These are phyloP conservation scores for Polyplosphaeria fusca DNA, from an alignment of 495 filamentous ascomycete genomes.

Conservation along the genomic window DNA sequence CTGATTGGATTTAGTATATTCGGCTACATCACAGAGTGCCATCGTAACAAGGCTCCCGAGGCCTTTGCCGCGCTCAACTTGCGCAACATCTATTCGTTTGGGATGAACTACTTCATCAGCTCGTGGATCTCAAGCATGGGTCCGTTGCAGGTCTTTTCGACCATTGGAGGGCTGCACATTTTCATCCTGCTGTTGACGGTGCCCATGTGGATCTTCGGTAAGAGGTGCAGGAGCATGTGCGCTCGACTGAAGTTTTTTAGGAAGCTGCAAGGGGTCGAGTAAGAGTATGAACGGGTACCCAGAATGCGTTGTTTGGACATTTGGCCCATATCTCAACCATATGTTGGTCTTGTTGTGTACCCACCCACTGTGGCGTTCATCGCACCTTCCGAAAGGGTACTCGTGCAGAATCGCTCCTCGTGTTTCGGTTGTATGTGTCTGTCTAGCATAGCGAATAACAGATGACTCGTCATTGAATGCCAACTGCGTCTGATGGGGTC, in stretches of 20 bases:
- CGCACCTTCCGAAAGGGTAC: too few relatives aligned
- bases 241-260: constrained; percentile 13
- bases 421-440: too few relatives aligned
- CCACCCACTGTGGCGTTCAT: too few relatives aligned
- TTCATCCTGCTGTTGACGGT: constrained; percentile 27
- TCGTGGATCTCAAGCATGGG: constrained; percentile 22
- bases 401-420: too few relatives aligned
- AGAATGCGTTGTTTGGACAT: too few relatives aligned
- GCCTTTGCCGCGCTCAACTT: constrained; percentile 26
- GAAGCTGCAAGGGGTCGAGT: constrained; percentile 17
- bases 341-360: too few relatives aligned
- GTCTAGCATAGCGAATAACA: too few relatives aligned
- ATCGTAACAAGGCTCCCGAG: constrained; percentile 25
- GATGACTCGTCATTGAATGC: too few relatives aligned
- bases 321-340: too few relatives aligned
- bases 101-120: constrained; percentile 31
- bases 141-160: constrained; percentile 24
- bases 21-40: constrained; percentile 30
- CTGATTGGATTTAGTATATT: constrained; percentile 15
- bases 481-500: too few relatives aligned
- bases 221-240: constrained; percentile 18
- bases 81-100: constrained; percentile 28
- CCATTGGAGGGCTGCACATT: constrained; percentile 25
- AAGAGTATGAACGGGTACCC: too few relatives aligned
- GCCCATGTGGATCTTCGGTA: constrained; percentile 31